Percentiles rank a stretch among this genome's conserved stretches.
Evolutionary conservation across 106 monocot species (phyloP).

Genomic region (Platanthera zijinensis): DNA sequence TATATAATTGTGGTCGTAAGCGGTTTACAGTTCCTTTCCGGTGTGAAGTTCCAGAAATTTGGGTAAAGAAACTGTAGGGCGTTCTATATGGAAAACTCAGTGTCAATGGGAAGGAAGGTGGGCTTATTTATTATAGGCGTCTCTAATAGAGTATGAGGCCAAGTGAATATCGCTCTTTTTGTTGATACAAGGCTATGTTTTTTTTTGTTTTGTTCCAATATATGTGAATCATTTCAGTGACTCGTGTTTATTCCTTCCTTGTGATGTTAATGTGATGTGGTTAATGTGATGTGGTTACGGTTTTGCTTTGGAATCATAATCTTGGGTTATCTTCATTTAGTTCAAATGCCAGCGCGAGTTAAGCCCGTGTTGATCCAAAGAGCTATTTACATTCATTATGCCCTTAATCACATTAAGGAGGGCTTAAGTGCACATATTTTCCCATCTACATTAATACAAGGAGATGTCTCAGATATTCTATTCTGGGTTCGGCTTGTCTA

Average conservation of each 20-base stretch:
- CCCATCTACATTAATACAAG: too few relatives aligned
- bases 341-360: background rate
- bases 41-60: too few relatives aligned
- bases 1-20: background rate
- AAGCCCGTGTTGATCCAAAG: too few relatives aligned
- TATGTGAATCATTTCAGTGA: background rate
- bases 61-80: too few relatives aligned
- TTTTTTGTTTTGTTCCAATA: background rate
- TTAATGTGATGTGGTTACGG: background rate
- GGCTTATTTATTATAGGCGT: background rate
- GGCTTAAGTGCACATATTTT: too few relatives aligned
- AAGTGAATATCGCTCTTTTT: background rate
- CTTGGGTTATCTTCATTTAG: background rate
- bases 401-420: too few relatives aligned
- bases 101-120: background rate
- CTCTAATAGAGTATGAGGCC: background rate
- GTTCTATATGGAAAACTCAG: background rate
- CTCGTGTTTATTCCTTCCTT: background rate
- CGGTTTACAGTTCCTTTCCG: background rate
- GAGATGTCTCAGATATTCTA: too few relatives aligned
- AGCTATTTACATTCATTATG: too few relatives aligned
- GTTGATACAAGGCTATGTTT: background rate
- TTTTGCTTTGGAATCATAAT: background rate
- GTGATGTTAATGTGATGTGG: background rate
- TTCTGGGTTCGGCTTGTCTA: too few relatives aligned